A percentile compares a stretch with the other conserved stretches of the same genome.
phyloP scores from a whole-genome alignment of 805 yeast genomes.

The Metschnikowia gelsemii region DNA sequence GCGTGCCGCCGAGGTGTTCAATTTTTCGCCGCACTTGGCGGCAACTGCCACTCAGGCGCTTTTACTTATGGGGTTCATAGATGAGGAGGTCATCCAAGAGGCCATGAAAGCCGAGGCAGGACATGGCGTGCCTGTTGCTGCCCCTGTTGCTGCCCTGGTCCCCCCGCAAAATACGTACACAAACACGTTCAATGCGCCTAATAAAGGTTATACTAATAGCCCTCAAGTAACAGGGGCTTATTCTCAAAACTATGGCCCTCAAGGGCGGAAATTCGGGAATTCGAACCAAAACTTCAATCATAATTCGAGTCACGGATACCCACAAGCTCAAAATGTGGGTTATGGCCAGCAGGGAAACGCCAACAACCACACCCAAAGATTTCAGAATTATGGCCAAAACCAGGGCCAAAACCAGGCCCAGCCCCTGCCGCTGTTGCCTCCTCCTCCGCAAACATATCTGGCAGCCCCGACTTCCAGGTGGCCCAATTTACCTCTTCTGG shows the following conservation, averaged over 20 bases:
- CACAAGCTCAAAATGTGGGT: too few species aligned
- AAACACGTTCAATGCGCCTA: conserved; percentile 3
- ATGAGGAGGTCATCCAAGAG: conserved; percentile 62
- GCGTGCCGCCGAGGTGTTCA: conserved; percentile 54
- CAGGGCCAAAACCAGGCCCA: conserved; percentile 8
- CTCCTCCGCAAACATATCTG: conserved; percentile 17
- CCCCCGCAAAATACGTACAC: conserved; percentile 7
- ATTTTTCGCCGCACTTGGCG: conserved; percentile 56
- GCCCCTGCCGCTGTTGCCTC: conserved; percentile 10
- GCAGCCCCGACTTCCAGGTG: conserved; percentile 31
- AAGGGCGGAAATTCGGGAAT: conserved; percentile 1
- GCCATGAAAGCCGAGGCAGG: conserved; percentile 39
- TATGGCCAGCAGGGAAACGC: too few species aligned
- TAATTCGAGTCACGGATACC: too few species aligned
- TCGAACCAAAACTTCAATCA: conserved; percentile 6
- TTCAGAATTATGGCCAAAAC: conserved; percentile 17
- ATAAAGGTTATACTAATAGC: not conserved
- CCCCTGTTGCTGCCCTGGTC: conserved; percentile 21
- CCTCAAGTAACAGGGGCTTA: conserved; percentile 2
- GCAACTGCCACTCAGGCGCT: conserved; percentile 71
- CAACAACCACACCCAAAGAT: too few species aligned
- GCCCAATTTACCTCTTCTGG: conserved; percentile 48
- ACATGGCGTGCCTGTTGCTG: conserved; percentile 9
- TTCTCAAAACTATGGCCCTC: conserved; percentile 10
- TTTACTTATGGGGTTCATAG: conserved; percentile 73